Conservation (phyloP, 2,329 filamentous ascomycete genomes). For the Verruconis gallopava region DNA sequence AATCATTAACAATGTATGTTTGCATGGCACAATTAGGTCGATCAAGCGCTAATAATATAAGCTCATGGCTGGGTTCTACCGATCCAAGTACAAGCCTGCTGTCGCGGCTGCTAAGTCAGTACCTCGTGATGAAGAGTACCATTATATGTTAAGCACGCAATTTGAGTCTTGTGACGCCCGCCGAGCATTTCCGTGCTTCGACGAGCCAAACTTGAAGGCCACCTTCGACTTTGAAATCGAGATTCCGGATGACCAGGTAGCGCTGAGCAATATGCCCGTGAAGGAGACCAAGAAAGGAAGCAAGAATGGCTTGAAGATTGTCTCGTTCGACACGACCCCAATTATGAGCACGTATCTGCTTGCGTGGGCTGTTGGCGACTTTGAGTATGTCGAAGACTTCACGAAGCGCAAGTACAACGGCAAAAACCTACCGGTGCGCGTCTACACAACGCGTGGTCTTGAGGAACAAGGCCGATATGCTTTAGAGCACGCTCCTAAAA, state of each 20-base stretch:
- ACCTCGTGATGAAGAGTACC: slow-evolving; percentile 52
- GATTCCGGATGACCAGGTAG: slow-evolving; percentile 75
- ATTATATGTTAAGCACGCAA: slow-evolving; percentile 78
- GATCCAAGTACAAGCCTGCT: slow-evolving; percentile 81
- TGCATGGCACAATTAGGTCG: not conserved
- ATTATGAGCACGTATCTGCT: slow-evolving; percentile 83
- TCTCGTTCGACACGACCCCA: slow-evolving; percentile 72
- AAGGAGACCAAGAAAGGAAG: slow-evolving; percentile 58
- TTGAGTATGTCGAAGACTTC: slow-evolving; percentile 88
- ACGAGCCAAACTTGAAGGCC: slow-evolving; percentile 93
- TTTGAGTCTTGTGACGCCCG: slow-evolving; percentile 95
- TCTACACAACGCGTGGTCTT: slow-evolving; percentile 91
- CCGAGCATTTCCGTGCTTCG: slow-evolving; percentile 92
- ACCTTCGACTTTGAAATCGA: slow-evolving; percentile 92
- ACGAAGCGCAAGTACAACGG: slow-evolving; percentile 86
- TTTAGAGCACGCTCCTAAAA: slow-evolving; percentile 78
- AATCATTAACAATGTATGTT: slow-evolving; percentile 60
- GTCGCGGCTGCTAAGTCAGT: slow-evolving; percentile 62
- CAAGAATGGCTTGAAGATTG: slow-evolving; percentile 49
- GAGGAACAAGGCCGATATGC: slow-evolving; percentile 86
- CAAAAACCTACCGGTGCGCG: slow-evolving; percentile 79
- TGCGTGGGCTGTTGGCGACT: slow-evolving; percentile 92
- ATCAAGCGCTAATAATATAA: slow-evolving; percentile 11
- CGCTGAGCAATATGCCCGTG: slow-evolving; percentile 90
- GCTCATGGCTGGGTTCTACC: slow-evolving; percentile 81